phyloP scores from a whole-genome alignment of 805 yeast species.

The Barnettozyma salicaria region DNA sequence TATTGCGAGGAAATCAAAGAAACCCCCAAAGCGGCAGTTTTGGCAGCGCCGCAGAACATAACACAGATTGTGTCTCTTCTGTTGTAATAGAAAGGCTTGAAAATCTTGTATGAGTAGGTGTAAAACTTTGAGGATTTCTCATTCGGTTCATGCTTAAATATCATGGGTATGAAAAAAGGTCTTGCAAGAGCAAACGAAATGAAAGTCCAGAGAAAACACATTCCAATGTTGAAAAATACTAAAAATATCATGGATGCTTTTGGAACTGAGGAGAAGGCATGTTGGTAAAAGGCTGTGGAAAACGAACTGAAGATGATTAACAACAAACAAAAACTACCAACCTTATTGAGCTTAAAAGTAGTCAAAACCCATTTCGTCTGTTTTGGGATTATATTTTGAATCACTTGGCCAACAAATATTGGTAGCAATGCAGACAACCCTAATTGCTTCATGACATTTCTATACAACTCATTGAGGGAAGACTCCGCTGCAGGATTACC shows the following conservation, averaged over 20 bases:
- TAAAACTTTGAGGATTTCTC: slow-evolving; percentile 41
- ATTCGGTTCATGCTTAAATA: slow-evolving; percentile 44
- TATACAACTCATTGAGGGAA: slow-evolving; percentile 53
- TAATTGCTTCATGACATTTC: slow-evolving; percentile 78
- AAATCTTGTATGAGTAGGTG: slow-evolving; percentile 31
- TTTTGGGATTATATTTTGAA: slow-evolving; percentile 64
- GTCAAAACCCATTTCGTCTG: slow-evolving; percentile 55
- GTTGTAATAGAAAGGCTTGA: slow-evolving; percentile 63
- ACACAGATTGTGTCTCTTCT: slow-evolving; percentile 70
- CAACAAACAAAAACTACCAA: slow-evolving; percentile 75
- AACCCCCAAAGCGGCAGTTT: slow-evolving; percentile 89
- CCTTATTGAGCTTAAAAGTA: slow-evolving; percentile 57
- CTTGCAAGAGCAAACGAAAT: slow-evolving; percentile 57
- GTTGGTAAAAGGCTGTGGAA: slow-evolving; percentile 80
- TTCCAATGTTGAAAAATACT: slow-evolving; percentile 77
- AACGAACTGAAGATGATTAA: slow-evolving; percentile 75
- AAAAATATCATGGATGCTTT: slow-evolving; percentile 66
- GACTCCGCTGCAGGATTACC: slow-evolving; percentile 71
- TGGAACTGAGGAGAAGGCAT: slow-evolving; percentile 68
- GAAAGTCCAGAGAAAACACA: slow-evolving; percentile 69
- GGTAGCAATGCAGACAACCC: slow-evolving; percentile 84
- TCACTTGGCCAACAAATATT: slow-evolving; percentile 77
- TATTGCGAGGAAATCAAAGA: slow-evolving; percentile 77
- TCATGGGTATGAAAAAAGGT: slow-evolving; percentile 43
- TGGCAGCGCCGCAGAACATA: slow-evolving; percentile 88